These are phyloP conservation scores for Raffaelea albimanens DNA, from an alignment of 2,329 filamentous ascomycete species.

Conservation along the genomic window DNA sequence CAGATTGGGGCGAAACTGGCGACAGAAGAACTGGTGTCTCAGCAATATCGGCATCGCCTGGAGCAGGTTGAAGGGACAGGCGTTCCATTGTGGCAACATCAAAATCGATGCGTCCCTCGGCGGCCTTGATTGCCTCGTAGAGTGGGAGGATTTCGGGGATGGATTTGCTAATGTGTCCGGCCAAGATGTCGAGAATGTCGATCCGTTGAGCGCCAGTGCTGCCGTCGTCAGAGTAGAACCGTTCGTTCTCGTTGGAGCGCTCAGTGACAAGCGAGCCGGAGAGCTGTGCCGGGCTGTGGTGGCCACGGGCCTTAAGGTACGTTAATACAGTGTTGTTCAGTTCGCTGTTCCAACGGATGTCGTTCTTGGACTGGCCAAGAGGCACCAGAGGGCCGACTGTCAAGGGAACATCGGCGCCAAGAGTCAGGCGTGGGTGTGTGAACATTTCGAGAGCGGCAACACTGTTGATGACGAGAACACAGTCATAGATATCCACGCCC, in stretches of 20 bases:
- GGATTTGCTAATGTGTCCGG: slow-evolving; percentile 45
- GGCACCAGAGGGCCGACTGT: slow-evolving; percentile 47
- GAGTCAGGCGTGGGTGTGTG: slow-evolving; percentile 65
- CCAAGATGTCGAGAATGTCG: slow-evolving; percentile 46
- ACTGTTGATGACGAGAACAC: slow-evolving; percentile 86
- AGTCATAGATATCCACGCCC: slow-evolving; percentile 93
- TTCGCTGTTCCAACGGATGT: slow-evolving; percentile 34
- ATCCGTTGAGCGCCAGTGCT: slow-evolving; percentile 18
- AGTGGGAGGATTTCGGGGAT: slow-evolving; percentile 49
- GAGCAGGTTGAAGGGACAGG: slow-evolving; percentile 57
- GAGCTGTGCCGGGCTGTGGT: slow-evolving; percentile 43
- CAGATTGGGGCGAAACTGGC: slow-evolving; percentile 23
- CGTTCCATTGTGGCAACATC: slow-evolving; percentile 58
- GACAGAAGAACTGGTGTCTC: slow-evolving; percentile 30
- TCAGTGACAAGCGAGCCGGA: slow-evolving; percentile 48
- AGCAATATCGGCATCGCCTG: slow-evolving; percentile 57
- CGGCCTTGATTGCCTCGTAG: slow-evolving; percentile 77
- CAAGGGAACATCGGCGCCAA: slow-evolving; percentile 28
- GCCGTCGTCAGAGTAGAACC: slow-evolving; percentile 38
- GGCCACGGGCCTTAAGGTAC: slow-evolving; percentile 50
- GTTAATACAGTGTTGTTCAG: slow-evolving; percentile 45
- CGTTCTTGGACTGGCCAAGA: slow-evolving; percentile 40
- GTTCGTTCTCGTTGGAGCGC: slow-evolving; percentile 49
- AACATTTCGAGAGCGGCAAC: slow-evolving; percentile 77
- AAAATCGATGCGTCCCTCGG: slow-evolving; percentile 71